Base-by-base conservation (phyloP, 805 yeast species). In the Teunomyces panamensis region DNA sequence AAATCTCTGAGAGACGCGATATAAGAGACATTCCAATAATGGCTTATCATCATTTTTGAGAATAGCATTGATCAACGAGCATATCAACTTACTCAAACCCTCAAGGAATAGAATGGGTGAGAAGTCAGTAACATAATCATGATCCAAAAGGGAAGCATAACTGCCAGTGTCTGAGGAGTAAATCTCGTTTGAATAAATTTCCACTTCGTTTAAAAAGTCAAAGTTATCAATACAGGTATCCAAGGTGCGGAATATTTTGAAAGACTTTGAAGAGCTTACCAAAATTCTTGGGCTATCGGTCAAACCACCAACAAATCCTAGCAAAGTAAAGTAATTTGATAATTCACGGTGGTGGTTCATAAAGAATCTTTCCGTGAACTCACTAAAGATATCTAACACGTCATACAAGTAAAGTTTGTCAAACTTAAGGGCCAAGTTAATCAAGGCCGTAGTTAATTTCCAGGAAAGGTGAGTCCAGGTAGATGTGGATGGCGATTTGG, bases 141-240 rank as follows among this genome's bases (percentile, higher is more conserved):
- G 52, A 33, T 59, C 65, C 24, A 57, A 48, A 42, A 60, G 50
- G 43, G 46, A 37, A 3, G 54, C 42, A 48, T 55, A 56, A 34
- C 45, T 53, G 9, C 35, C 39, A 1, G 54, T 30, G 17, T 49
- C 42, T 7, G 32, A 37, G 2, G 59, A 43, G 43, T 53, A 51
- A 47, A 52, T 10, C 10, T 52, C 32, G 46, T 54, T 61, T 7
- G 67, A 61, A 48, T 64, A 71, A 10, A 49, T 39, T 54, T 73
- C 76, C 5, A 70, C 57, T 8, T 64, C 68, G 46, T 59, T 61
- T 52, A 73, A 61, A 45, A 73, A 73, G 26, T 69, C 74, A 44
- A 60, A 59, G 50, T 65, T 68, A 49, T 71, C 75, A 43, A 73
- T 59, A 49, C 63, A 63, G 13, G 67, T 52, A 50, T 72, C 74